A percentile compares a stretch with the other conserved stretches of the same genome.
Evolutionary conservation across 164 flowering plant genomes (phyloP).

Genomic region (Liquidambar formosana): DNA sequence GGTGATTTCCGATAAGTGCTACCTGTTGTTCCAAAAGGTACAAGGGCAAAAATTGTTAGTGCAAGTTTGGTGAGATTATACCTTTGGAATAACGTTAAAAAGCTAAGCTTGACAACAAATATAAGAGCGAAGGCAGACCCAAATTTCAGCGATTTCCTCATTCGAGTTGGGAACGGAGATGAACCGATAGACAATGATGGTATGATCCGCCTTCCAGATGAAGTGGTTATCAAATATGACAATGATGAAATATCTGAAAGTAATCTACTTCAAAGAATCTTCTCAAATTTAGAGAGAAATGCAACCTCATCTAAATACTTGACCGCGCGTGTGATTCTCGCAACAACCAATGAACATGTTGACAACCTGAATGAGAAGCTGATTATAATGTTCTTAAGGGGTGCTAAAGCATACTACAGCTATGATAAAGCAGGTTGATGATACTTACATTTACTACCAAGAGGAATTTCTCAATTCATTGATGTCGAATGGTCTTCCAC

Average conservation of each 20-base stretch:
- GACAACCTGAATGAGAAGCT: conserved; percentile 3
- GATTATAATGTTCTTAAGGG: not conserved
- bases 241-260: not conserved
- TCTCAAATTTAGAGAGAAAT: not conserved
- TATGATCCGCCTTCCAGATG: not conserved
- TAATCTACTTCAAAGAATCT: not conserved
- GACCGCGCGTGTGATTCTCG: not conserved
- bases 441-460: not conserved
- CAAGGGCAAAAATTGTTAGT: not conserved
- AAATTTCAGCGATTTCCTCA: not conserved
- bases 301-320: not conserved
- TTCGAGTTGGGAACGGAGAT: not conserved
- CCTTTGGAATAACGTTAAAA: not conserved
- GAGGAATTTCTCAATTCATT: too few species aligned
- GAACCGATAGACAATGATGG: not conserved
- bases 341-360: not conserved
- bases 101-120: not conserved
- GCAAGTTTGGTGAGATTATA: conserved; percentile 6
- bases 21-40: not conserved
- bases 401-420: not conserved
- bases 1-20: conserved; percentile 10
- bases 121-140: not conserved
- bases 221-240: too few species aligned
- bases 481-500: too few species aligned
- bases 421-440: not conserved